Evolutionary conservation across 768 basidiomycete species (phyloP).

Genomic region (Russula virescens): DNA sequence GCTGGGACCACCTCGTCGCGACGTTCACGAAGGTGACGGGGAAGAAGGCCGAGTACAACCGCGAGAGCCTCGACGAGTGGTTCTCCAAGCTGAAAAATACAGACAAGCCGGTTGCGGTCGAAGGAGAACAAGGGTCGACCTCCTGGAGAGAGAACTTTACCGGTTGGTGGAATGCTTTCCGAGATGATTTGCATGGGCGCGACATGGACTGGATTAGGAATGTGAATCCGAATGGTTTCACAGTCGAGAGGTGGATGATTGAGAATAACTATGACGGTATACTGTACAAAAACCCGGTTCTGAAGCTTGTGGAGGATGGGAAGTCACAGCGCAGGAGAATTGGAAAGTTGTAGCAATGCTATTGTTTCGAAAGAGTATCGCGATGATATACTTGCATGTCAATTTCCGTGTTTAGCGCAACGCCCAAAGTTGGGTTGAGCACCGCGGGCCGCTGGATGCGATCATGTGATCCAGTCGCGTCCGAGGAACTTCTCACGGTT

Average conservation of each 20-base stretch:
- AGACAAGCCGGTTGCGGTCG: conserved; percentile 27
- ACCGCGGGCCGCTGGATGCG: background rate
- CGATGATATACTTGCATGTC: too few species aligned
- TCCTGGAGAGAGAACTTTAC: conserved; percentile 37
- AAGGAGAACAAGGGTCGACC: conserved; percentile 21
- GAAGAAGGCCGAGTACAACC: conserved; percentile 24
- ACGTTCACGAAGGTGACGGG: conserved; percentile 31
- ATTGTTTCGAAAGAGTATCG: too few species aligned
- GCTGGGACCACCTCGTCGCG: conserved; percentile 27
- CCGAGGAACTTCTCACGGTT: conserved; percentile 10
- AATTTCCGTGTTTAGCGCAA: too few species aligned
- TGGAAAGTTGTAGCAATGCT: too few species aligned
- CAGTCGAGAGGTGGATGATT: conserved; percentile 14
- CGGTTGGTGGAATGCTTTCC: conserved; percentile 40
- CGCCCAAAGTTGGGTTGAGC: too few species aligned
- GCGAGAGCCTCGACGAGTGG: conserved; percentile 25
- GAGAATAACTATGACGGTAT: conserved; percentile 15
- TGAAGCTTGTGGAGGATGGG: conserved; percentile 11
- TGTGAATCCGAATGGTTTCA: conserved; percentile 11
- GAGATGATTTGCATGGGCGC: conserved; percentile 40
- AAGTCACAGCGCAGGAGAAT: conserved; percentile 5
- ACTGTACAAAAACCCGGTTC: background rate
- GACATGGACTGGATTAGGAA: conserved; percentile 42
- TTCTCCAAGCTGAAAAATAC: conserved; percentile 19
- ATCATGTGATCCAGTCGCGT: conserved; percentile 18